A percentile compares a stretch with the other conserved stretches of the same genome.
Conservation (phyloP, 495 filamentous ascomycete genomes). For the Chlorociboria aeruginascens region DNA sequence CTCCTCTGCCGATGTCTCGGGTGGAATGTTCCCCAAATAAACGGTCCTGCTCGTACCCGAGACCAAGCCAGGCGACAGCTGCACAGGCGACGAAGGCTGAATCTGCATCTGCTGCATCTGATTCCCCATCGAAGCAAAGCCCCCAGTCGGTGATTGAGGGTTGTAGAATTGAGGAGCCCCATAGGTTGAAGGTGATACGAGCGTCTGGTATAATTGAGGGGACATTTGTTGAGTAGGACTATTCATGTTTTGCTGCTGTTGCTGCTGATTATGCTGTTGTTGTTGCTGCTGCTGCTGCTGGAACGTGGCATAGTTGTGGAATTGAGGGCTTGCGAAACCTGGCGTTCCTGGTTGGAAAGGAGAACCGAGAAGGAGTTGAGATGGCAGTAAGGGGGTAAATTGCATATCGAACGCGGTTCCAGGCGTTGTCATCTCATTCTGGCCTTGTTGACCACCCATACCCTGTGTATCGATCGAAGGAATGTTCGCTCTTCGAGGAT, state of each 20-base stretch:
- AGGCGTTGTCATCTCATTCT: slow-evolving; percentile 71
- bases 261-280: slow-evolving; percentile 50
- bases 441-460: slow-evolving; percentile 29
- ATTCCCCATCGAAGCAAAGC: slow-evolving; percentile 52
- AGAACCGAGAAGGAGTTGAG: slow-evolving; percentile 86
- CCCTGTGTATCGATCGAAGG: slow-evolving; percentile 80
- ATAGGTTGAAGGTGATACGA: slow-evolving; percentile 66
- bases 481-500: slow-evolving; percentile 73
- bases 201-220: slow-evolving; percentile 62
- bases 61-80: slow-evolving; percentile 62
- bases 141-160: slow-evolving; percentile 77
- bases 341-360: slow-evolving; percentile 95
- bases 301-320: slow-evolving; percentile 71
- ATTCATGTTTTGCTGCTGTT: slow-evolving; percentile 31
- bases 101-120: slow-evolving; percentile 39
- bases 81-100: slow-evolving; percentile 51
- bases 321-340: slow-evolving; percentile 82
- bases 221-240: slow-evolving; percentile 47
- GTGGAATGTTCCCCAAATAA: slow-evolving; percentile 94
- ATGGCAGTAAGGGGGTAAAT: slow-evolving; percentile 90
- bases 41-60: slow-evolving; percentile 92
- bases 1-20: slow-evolving; percentile 96
- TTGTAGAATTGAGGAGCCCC: slow-evolving; percentile 64
- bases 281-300: slow-evolving; percentile 51
- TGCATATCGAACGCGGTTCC: slow-evolving; percentile 94